Percentiles rank a stretch among this genome's conserved stretches.
Conservation (phyloP, 306 rosid species). For the Quillaja saponaria region DNA sequence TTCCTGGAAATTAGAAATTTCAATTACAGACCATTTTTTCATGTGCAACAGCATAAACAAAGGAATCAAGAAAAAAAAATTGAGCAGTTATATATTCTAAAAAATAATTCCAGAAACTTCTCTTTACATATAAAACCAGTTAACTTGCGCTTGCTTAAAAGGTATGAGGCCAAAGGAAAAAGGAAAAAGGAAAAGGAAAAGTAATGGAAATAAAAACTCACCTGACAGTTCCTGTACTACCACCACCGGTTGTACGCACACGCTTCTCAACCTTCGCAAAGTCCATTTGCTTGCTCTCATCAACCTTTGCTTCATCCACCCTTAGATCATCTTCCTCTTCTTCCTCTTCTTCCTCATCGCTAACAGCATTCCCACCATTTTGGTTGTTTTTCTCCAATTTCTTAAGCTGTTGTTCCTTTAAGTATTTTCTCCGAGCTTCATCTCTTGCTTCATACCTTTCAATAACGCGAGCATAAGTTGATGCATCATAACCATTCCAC, state of each 20-base stretch:
- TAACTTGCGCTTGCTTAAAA: slow-evolving; percentile 6
- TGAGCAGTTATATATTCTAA: no score
- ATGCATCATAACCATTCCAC: slow-evolving; percentile 70
- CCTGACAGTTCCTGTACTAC: slow-evolving; percentile 77
- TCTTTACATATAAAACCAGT: slow-evolving; percentile 2
- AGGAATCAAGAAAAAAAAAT: no score
- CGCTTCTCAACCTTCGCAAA: slow-evolving; percentile 81
- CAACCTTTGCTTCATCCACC: slow-evolving; percentile 78
- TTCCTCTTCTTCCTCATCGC: slow-evolving; percentile 55
- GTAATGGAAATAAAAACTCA: neutral
- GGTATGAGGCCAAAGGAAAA: no score
- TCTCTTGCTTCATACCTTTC: slow-evolving; percentile 61
- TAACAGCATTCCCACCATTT: slow-evolving; percentile 40
- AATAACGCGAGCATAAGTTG: slow-evolving; percentile 54
- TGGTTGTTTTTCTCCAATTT: slow-evolving; percentile 53
- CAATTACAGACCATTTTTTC: slow-evolving; percentile 3
- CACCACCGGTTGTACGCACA: slow-evolving; percentile 79
- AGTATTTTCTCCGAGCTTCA: slow-evolving; percentile 55
- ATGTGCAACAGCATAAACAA: neutral
- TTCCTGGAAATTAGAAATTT: slow-evolving; percentile 38
- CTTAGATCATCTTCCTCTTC: slow-evolving; percentile 46
- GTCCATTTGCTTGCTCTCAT: slow-evolving; percentile 74
- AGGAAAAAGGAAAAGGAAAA: neutral
- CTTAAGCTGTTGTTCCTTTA: slow-evolving; percentile 54
- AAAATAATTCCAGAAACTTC: neutral